These are phyloP conservation scores for Apiospora sp. DNA, from an alignment of 2,329 filamentous ascomycete genomes.

Conservation along the genomic window DNA sequence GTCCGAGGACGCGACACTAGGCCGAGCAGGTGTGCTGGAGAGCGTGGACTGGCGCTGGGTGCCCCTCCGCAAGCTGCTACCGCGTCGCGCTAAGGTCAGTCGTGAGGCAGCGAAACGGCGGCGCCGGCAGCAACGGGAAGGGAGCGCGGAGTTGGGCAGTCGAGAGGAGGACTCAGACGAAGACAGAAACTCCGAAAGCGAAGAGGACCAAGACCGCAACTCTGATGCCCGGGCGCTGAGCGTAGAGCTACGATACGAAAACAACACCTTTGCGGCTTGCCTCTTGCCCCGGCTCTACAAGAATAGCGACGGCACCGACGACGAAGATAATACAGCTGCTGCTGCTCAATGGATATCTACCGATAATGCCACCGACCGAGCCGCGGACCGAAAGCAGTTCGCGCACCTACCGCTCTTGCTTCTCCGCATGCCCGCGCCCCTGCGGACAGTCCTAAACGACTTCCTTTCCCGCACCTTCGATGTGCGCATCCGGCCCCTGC, in stretches of 20 bases:
- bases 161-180: slow-evolving; percentile 26
- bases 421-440: slow-evolving; percentile 61
- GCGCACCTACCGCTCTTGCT: slow-evolving; percentile 60
- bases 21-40: slow-evolving; percentile 53
- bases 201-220: not conserved
- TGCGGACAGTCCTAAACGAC: slow-evolving; percentile 57
- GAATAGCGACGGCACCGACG: not conserved
- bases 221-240: slow-evolving; percentile 42
- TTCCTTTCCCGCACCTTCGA: slow-evolving; percentile 64
- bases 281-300: slow-evolving; percentile 51
- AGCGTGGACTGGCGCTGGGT: slow-evolving; percentile 59
- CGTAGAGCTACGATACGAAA: slow-evolving; percentile 62
- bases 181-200: slow-evolving; percentile 5
- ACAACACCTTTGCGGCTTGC: slow-evolving; percentile 58
- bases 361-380: not conserved
- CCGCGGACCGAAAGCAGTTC: slow-evolving; percentile 44
- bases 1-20: slow-evolving; percentile 48
- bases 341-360: not conserved
- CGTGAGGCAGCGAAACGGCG: not conserved
- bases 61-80: slow-evolving; percentile 37
- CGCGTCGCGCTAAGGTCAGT: not conserved
- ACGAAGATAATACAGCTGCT: not conserved
- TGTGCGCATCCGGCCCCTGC: slow-evolving; percentile 60
- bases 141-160: slow-evolving; percentile 32
- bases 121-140: slow-evolving; percentile 20